phyloP scores from a whole-genome alignment of 2,329 filamentous ascomycete genomes.

The Camillea tinctor region DNA sequence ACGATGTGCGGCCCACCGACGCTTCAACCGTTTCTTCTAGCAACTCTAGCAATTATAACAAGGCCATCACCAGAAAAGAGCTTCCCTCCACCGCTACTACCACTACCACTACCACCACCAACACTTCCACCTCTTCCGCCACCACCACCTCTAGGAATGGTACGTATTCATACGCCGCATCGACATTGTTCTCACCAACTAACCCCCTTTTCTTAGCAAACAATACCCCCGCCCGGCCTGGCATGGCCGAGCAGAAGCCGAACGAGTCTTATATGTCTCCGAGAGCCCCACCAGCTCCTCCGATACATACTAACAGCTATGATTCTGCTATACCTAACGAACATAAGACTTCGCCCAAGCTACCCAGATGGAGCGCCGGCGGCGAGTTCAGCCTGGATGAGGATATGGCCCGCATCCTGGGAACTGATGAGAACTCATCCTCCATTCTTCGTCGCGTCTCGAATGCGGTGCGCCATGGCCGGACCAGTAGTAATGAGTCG shows the following conservation, averaged over 20 bases:
- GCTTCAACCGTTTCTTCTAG: conserved; percentile 41
- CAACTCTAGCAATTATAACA: conserved; percentile 40
- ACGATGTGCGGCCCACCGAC: conserved; percentile 46
- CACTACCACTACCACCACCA: neutral
- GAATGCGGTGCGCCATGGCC: conserved; percentile 88
- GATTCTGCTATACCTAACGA: conserved; percentile 44
- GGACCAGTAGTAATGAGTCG: conserved; percentile 76
- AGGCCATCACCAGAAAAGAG: conserved; percentile 65
- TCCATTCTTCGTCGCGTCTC: conserved; percentile 87
- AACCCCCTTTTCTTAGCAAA: conserved; percentile 29
- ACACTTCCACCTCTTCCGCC: neutral
- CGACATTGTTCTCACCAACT: conserved; percentile 7
- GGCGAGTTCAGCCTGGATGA: conserved; percentile 94
- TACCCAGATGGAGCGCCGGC: conserved; percentile 73
- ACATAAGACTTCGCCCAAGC: conserved; percentile 60
- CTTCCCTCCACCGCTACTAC: conserved; percentile 38
- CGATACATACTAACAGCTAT: conserved; percentile 42
- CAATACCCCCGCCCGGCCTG: conserved; percentile 35
- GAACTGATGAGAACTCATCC: conserved; percentile 71
- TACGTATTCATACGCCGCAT: conserved; percentile 34
- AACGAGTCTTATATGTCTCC: conserved; percentile 59
- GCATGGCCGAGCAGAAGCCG: conserved; percentile 40
- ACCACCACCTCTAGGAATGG: conserved; percentile 37
- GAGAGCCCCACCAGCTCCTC: conserved; percentile 54
- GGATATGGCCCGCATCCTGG: conserved; percentile 87